phyloP scores from a whole-genome alignment of 345 rosid genomes.

The Arabis alpina region DNA sequence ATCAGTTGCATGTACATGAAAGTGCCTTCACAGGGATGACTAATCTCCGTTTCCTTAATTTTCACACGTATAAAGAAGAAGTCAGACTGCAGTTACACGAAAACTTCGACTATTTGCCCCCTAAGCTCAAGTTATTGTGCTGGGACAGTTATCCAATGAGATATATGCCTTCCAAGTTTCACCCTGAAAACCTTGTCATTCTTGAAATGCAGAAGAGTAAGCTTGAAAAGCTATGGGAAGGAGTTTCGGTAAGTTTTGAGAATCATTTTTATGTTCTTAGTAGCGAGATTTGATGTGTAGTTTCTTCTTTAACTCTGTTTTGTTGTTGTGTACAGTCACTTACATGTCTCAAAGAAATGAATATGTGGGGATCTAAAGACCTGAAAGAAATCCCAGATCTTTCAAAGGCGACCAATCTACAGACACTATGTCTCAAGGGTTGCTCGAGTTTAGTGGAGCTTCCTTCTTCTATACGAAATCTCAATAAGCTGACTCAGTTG shows the following conservation, averaged over 20 bases:
- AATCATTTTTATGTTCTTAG: background rate
- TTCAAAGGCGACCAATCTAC: background rate
- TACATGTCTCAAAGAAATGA: no score
- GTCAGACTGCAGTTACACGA: background rate
- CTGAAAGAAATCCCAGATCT: no score
- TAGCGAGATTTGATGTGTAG: background rate
- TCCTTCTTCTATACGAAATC: no score
- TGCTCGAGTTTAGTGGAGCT: no score
- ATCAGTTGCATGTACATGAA: background rate
- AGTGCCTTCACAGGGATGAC: constrained; percentile 23
- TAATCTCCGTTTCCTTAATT: constrained; percentile 28
- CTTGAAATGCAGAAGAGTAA: background rate
- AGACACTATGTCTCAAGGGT: no score
- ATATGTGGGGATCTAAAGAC: no score
- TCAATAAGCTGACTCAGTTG: no score
- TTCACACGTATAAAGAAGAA: background rate
- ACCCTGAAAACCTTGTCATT: constrained; percentile 10
- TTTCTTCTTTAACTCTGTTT: no score
- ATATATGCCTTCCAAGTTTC: constrained; percentile 26
- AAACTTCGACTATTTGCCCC: constrained; percentile 16
- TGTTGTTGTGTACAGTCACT: no score
- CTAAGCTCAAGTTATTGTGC: constrained; percentile 2
- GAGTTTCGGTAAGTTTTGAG: background rate
- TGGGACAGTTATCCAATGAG: constrained; percentile 24
- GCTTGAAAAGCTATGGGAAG: constrained; percentile 1